Evolutionary conservation across 345 rosid genomes (phyloP), one percentile per base, ranked within the genome.

Genomic region (Lagerstroemia speciosa): DNA sequence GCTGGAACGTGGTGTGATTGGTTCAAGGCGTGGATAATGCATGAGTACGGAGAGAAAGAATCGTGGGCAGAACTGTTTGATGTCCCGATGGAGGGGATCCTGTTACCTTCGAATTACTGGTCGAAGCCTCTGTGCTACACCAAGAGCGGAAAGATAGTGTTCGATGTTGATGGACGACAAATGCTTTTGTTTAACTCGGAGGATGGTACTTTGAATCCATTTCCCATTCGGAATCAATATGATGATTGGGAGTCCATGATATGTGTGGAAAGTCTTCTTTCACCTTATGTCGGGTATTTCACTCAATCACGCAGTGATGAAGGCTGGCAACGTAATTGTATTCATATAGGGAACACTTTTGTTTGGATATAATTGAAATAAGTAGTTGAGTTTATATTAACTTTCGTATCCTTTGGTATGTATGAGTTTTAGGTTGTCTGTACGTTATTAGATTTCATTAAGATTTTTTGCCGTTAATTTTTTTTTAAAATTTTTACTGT

Each of bases 51-150:
- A 29, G 57, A 38, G 5, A 52, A 10, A 17, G 64, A 65, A 15
- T 71, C 69, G 26, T 55, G 65, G 74, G 38, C 60, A 12, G 29
- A 65, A 61, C 55, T 53, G 41, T 55, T 37, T 53, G 38, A 52
- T 26, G 50, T 55, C 36, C 16, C 9, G 3, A 65, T 22, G 0
- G 55, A 9, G n/a, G 7, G 16, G 34, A 46, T 32, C 17, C 63
- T n/a, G n/a, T n/a, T 12, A 27, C 50, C 2, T 22, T 8, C 22
- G 6, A 57, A 65, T 24, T 38, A 38, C 57, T 55, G 48, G 30
- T 2, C 37, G 0, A 41, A 6, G 6, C 69, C 65, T 2, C 32
- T 15, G 32, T 48, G 65, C 32, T 65, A 45, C 64, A 55, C 69
- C 40, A 15, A 50, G 29, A 30, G 27, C 29, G 57, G 65, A 6